Evolutionary conservation across 2,329 filamentous ascomycete genomes (phyloP), one percentile per base, ranked within the genome.

Genomic region (Aspergillus sp.): DNA sequence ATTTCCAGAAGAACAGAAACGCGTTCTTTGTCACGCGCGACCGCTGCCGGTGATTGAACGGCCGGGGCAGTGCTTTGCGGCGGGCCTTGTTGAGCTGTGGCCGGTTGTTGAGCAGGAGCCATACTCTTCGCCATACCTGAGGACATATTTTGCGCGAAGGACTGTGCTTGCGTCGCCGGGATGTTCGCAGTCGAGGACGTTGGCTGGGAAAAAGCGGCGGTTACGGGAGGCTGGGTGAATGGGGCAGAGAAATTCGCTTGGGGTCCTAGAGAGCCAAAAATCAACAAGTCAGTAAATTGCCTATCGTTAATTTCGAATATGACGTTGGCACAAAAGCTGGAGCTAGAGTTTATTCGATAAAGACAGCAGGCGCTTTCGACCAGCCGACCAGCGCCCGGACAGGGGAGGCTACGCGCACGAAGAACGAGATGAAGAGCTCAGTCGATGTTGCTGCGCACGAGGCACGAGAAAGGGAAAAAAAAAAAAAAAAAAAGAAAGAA

Each of bases 1-100:
- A 81, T 79, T 47, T 79, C 77, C 12, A 81, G 68, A 6, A 81
- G 70, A 7, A 75, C 68, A 1, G 76, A 66, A 31, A 81, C 77
- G 44, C 79, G 77, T 23, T 77, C 75, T 53, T 76, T 77, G 61
- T 81, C 79, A 37, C 78, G 74, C 31, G 69, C 72, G 21, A 68
- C 63, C 21, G 69, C 66, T 45, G 60, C 60, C 31, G 72, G 69
- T 9, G 73, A 69, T 50, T 73, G 70, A 6, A 67, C 67, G 39
- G 66, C 56, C 33, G 66, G 68, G n/a, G 66, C 62, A 12, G 66
- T 49, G 19, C 57, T 60, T 31, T 62, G 67, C 27, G 52, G 45
- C 9, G 58, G 55, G 21, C 64, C 63, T 33, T 64, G 66, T 33
- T 59, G 64, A 6, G 59, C 49, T 15, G 58, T 61, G 19, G 57